These are phyloP conservation scores for Phytophthora capsici DNA, from an alignment of 352 stramenopile genomes.

Conservation along the genomic window DNA sequence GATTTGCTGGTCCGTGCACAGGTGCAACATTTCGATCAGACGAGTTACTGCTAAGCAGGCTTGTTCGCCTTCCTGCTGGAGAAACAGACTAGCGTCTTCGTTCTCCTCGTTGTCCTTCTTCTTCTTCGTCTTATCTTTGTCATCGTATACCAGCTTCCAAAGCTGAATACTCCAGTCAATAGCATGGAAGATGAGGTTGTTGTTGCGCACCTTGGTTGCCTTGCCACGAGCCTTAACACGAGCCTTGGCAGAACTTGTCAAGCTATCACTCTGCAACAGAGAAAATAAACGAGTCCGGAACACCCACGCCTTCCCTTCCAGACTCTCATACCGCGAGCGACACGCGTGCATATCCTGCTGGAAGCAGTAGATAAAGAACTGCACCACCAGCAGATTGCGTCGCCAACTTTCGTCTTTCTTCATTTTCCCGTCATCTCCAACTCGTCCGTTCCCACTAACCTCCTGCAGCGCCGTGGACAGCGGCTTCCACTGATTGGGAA, in stretches of 20 bases:
- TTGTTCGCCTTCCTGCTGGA: conserved; percentile 65
- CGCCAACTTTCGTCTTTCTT: conserved; percentile 64
- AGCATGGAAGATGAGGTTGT: conserved; percentile 68
- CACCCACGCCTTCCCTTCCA: conserved; percentile 63
- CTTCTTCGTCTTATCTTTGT: conserved; percentile 34
- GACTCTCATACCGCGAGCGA: conserved; percentile 51
- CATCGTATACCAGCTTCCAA: conserved; percentile 75
- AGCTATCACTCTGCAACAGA: conserved; percentile 57
- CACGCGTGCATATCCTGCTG: conserved; percentile 69
- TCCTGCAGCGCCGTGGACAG: conserved; percentile 68
- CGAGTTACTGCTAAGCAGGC: conserved; percentile 68
- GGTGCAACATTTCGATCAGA: conserved; percentile 82
- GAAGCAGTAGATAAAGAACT: conserved; percentile 88
- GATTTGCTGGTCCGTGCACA: conserved; percentile 75
- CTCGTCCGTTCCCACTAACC: conserved; percentile 43
- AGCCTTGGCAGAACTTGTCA: conserved; percentile 39
- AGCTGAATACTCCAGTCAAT: conserved; percentile 59
- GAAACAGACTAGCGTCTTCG: conserved; percentile 16
- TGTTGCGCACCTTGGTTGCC: conserved; percentile 66
- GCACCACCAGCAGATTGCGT: conserved; percentile 73
- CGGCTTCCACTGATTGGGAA: conserved; percentile 77
- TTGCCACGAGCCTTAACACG: conserved; percentile 42
- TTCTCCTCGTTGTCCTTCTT: conserved; percentile 30
- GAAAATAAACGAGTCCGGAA: conserved; percentile 64
- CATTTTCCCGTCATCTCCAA: conserved; percentile 33